These are phyloP conservation scores for Nevesoporus exiguus DNA, from an alignment of 768 basidiomycete species.

Conservation along the genomic window DNA sequence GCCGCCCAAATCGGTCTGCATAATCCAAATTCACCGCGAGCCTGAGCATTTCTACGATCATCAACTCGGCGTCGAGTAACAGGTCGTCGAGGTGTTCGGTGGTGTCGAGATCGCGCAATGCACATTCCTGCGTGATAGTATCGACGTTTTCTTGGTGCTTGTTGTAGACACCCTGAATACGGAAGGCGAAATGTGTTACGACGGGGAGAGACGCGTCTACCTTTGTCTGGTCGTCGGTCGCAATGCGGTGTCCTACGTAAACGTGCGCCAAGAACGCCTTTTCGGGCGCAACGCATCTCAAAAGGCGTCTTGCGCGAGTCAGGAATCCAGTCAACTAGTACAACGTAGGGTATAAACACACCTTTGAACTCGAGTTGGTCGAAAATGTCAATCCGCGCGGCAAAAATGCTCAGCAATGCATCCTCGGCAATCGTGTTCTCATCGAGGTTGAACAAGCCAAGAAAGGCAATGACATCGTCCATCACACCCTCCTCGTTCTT, in stretches of 20 bases:
- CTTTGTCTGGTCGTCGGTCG: too few species aligned
- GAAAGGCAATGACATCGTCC: constrained; percentile 45
- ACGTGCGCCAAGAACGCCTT: constrained; percentile 79
- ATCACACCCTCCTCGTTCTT: constrained; percentile 36
- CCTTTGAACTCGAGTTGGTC: constrained; percentile 68
- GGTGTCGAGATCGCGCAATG: too few species aligned
- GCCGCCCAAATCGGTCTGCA: too few species aligned
- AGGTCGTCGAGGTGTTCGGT: constrained; percentile 44
- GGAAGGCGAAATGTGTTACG: too few species aligned
- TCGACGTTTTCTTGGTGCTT: constrained; percentile 43
- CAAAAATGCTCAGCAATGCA: constrained; percentile 71
- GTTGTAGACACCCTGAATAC: too few species aligned
- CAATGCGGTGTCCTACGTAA: constrained; percentile 74
- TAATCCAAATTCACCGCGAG: too few species aligned
- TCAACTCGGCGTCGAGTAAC: constrained; percentile 43
- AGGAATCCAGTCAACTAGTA: not conserved
- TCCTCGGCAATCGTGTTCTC: constrained; percentile 68
- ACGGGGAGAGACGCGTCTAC: constrained; percentile 76
- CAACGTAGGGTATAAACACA: constrained; percentile 31
- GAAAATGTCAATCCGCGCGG: constrained; percentile 59
- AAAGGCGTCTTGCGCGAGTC: constrained; percentile 50
- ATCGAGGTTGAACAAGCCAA: too few species aligned
- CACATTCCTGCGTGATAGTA: constrained; percentile 44
- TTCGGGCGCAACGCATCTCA: constrained; percentile 72
- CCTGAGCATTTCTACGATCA: constrained; percentile 77